These are phyloP conservation scores for Ustulina deusta DNA, from an alignment of 2,329 filamentous ascomycete species.

Conservation along the genomic window DNA sequence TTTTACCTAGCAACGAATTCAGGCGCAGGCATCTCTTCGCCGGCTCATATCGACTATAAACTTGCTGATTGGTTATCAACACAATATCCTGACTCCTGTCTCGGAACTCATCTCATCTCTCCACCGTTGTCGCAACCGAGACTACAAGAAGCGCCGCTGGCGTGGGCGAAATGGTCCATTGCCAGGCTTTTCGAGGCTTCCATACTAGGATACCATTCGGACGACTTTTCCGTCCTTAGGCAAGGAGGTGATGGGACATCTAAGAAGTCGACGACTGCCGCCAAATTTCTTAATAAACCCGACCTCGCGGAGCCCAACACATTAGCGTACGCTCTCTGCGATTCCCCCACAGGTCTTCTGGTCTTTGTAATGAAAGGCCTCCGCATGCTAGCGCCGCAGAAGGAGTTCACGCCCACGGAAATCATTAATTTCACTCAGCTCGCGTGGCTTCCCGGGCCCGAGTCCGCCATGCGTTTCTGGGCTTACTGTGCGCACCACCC, in stretches of 20 bases:
- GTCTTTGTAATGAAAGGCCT: constrained; percentile 65
- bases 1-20: constrained; percentile 69
- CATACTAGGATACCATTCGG: constrained; percentile 67
- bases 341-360: constrained; percentile 70
- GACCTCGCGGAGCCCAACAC: constrained; percentile 63
- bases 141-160: constrained; percentile 56
- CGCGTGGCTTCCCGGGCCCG: constrained; percentile 75
- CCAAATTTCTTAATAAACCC: constrained; percentile 49
- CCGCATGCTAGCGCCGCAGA: constrained; percentile 55
- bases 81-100: constrained; percentile 61
- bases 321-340: constrained; percentile 69
- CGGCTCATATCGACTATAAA: constrained; percentile 65
- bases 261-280: constrained; percentile 38
- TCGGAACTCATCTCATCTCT: constrained; percentile 71
- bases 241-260: constrained; percentile 39
- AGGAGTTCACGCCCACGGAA: constrained; percentile 62
- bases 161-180: constrained; percentile 68
- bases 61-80: constrained; percentile 62
- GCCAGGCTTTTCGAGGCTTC: constrained; percentile 62
- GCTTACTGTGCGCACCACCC: constrained; percentile 57
- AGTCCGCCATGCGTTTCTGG: constrained; percentile 70
- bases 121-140: constrained; percentile 66
- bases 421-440: constrained; percentile 71
- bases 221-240: constrained; percentile 62
- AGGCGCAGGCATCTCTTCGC: constrained; percentile 60